These are phyloP conservation scores for Puccinia polysora DNA, from an alignment of 1,284 basidiomycete species.

Conservation along the genomic window DNA sequence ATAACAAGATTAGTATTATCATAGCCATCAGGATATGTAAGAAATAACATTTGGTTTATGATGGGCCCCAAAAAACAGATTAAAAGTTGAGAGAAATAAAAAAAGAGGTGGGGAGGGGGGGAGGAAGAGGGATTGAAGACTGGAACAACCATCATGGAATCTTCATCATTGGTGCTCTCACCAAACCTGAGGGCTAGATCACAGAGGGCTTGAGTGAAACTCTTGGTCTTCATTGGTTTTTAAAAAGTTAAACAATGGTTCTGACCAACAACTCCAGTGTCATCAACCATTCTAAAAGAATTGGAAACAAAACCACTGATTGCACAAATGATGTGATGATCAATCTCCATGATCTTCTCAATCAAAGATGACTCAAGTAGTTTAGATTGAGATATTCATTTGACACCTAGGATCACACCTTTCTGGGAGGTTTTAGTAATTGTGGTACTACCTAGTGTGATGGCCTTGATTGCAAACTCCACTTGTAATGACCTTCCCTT, in stretches of 20 bases:
- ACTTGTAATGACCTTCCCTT: conserved; percentile 94
- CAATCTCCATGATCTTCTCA: conserved; percentile 99
- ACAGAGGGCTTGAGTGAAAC: conserved; percentile 93
- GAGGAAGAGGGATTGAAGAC: neutral
- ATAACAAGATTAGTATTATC: conserved; percentile 1
- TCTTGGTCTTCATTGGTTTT: conserved; percentile 93
- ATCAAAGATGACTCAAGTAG: conserved; percentile 92
- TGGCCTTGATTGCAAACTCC: conserved; percentile 98
- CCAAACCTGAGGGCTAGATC: conserved; percentile 96
- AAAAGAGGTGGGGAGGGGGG: neutral
- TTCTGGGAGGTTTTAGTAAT: conserved; percentile 69
- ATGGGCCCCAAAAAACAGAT: too few species aligned
- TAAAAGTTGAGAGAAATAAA: neutral
- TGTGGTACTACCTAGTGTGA: conserved; percentile 98
- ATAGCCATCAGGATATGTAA: neutral
- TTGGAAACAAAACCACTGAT: conserved; percentile 98
- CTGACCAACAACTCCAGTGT: conserved; percentile 92
- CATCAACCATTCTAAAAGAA: conserved; percentile 99
- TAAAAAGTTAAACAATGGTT: conserved; percentile 97
- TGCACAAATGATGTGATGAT: conserved; percentile 89
- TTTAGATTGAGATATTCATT: conserved; percentile 97
- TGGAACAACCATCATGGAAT: conserved; percentile 79
- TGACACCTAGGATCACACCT: conserved; percentile 89
- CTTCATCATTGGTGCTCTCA: conserved; percentile 81
- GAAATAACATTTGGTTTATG: too few species aligned